Percentiles rank a stretch among this genome's conserved stretches.
These are phyloP conservation scores for Phyllosticta paracitricarpa DNA, from an alignment of 2,329 filamentous ascomycete species.

Conservation along the genomic window DNA sequence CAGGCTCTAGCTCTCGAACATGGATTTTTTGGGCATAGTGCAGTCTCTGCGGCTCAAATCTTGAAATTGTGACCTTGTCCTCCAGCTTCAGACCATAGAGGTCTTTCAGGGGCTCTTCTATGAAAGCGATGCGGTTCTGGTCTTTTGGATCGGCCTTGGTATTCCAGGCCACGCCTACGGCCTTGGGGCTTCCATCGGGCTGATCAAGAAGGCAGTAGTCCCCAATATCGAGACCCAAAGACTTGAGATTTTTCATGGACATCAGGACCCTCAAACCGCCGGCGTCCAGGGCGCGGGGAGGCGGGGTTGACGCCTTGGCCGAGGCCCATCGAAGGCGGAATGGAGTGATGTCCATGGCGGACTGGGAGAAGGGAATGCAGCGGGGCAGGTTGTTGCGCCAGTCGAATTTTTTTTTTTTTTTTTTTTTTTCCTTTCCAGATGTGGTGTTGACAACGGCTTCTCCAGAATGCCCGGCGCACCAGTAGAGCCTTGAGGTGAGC, in stretches of 20 bases:
- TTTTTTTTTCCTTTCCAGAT: neutral
- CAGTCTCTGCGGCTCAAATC: slow-evolving; percentile 30
- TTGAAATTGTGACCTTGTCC: slow-evolving; percentile 55
- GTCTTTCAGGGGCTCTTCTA: slow-evolving; percentile 61
- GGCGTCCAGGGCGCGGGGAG: slow-evolving; percentile 36
- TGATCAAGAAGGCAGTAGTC: slow-evolving; percentile 46
- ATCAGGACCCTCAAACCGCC: slow-evolving; percentile 52
- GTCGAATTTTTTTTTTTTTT: neutral
- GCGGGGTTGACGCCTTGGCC: slow-evolving; percentile 42
- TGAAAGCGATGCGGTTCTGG: slow-evolving; percentile 42
- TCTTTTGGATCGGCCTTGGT: slow-evolving; percentile 35
- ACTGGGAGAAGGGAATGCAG: neutral
- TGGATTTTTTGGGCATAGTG: slow-evolving; percentile 22
- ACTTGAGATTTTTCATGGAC: slow-evolving; percentile 45
- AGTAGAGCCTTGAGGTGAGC: too few species aligned
- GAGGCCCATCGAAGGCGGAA: slow-evolving; percentile 9
- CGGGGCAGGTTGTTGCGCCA: neutral
- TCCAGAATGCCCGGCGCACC: too few species aligned
- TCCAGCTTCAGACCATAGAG: slow-evolving; percentile 62
- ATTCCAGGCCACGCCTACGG: slow-evolving; percentile 53
- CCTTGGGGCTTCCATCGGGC: slow-evolving; percentile 29
- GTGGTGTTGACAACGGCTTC: too few species aligned
- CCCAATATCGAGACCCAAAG: slow-evolving; percentile 46
- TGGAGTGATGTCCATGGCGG: slow-evolving; percentile 2
- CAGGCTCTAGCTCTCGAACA: slow-evolving; percentile 16